These are phyloP conservation scores for Planoprotostelium fungivorum DNA, from an alignment of 78 protist species.

Conservation along the genomic window DNA sequence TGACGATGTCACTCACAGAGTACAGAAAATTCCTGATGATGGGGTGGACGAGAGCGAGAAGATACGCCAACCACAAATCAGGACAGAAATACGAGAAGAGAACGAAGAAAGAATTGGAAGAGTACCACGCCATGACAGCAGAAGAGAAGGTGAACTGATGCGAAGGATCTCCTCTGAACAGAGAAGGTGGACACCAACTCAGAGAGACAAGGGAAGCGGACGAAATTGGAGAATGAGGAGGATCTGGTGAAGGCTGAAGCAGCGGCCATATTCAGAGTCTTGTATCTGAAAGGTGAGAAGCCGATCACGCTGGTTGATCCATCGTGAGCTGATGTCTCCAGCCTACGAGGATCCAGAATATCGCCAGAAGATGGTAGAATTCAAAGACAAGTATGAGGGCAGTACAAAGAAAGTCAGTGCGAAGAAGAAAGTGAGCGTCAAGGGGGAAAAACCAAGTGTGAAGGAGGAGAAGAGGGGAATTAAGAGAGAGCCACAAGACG, in stretches of 20 bases:
- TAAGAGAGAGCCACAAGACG: no score
- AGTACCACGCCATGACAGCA: not conserved
- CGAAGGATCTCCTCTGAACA: not conserved
- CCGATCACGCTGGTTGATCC: not conserved
- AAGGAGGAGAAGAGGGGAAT: no score
- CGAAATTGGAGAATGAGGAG: not conserved
- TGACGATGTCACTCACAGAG: not conserved
- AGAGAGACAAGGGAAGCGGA: not conserved
- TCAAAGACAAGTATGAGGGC: not conserved
- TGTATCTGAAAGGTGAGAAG: not conserved
- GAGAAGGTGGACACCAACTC: not conserved
- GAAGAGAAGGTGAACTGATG: not conserved
- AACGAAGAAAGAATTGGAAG: not conserved
- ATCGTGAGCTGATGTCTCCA: not conserved
- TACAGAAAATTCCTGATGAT: not conserved
- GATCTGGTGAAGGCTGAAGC: not conserved
- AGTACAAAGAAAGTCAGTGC: not conserved
- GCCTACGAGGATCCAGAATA: not conserved
- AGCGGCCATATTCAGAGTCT: not conserved
- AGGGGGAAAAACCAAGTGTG: no score
- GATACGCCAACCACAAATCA: not conserved
- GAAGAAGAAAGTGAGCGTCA: no score
- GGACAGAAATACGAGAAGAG: not conserved
- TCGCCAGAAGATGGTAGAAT: not conserved
- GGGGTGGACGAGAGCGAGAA: conserved; percentile 1